These are phyloP conservation scores for Rhodotorula toruloides DNA, from an alignment of 768 basidiomycete genomes.

Conservation along the genomic window DNA sequence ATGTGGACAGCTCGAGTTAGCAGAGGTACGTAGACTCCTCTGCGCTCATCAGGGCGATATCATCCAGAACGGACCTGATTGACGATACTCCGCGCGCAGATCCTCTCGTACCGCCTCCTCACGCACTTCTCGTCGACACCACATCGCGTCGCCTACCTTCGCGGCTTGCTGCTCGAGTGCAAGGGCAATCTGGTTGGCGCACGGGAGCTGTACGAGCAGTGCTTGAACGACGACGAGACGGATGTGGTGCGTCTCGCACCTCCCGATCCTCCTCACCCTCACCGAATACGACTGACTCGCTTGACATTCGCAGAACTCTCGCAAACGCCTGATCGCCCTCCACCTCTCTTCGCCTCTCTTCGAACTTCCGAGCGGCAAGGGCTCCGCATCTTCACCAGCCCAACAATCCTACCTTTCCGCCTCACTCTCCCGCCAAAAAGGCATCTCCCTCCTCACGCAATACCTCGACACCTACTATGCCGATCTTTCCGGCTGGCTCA, in stretches of 20 bases:
- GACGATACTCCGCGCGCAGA: constrained; percentile 48
- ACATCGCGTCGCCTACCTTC: constrained; percentile 69
- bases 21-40: constrained; percentile 58
- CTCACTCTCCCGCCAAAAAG: constrained; percentile 59
- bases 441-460: constrained; percentile 64
- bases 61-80: too few relatives aligned
- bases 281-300: background rate
- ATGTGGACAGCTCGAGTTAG: constrained; percentile 63
- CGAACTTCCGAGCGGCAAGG: background rate
- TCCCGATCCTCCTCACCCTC: background rate
- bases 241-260: constrained; percentile 58
- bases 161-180: constrained; percentile 72
- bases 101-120: constrained; percentile 59
- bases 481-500: constrained; percentile 81
- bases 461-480: constrained; percentile 82
- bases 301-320: constrained; percentile 54
- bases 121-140: constrained; percentile 66
- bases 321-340: constrained; percentile 77
- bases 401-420: constrained; percentile 3
- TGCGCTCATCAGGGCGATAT: background rate
- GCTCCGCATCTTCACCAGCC: background rate
- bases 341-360: constrained; percentile 51
- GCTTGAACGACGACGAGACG: constrained; percentile 62
- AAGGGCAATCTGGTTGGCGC: constrained; percentile 57
- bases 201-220: constrained; percentile 59